Percentiles rank a stretch among this genome's conserved stretches.
Conservation (phyloP, 129 eudicot genomes). For the Flaveria robusta region DNA sequence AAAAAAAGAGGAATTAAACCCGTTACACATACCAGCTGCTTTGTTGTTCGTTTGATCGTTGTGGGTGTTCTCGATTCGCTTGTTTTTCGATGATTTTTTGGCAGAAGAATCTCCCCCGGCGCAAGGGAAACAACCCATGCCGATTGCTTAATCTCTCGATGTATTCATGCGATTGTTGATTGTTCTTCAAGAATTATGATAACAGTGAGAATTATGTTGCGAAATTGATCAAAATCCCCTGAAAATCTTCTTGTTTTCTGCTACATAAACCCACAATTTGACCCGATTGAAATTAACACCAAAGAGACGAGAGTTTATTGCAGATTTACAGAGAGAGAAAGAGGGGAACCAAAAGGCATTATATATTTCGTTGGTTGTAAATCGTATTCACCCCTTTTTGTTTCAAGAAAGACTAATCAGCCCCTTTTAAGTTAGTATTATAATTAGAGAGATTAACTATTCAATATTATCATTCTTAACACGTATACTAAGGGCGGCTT, state of each 20-base stretch:
- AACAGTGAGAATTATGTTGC: not conserved
- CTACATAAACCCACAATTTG: slow-evolving; percentile 26
- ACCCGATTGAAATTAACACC: slow-evolving; percentile 30
- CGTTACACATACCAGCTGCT: slow-evolving; percentile 40
- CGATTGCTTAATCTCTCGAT: slow-evolving; percentile 19
- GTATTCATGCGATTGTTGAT: slow-evolving; percentile 8
- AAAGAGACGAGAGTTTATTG: slow-evolving; percentile 37
- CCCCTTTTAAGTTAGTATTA: not conserved
- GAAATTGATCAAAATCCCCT: not conserved
- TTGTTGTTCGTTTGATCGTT: slow-evolving; percentile 38
- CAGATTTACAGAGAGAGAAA: slow-evolving; percentile 41
- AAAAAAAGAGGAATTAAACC: not conserved
- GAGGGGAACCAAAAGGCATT: slow-evolving; percentile 25
- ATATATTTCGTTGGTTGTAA: slow-evolving; percentile 15
- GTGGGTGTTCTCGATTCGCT: slow-evolving; percentile 29
- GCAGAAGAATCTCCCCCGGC: slow-evolving; percentile 58
- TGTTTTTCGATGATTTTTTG: slow-evolving; percentile 40
- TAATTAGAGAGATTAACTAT: too few species aligned
- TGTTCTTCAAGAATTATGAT: slow-evolving; percentile 13
- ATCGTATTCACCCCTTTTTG: slow-evolving; percentile 14
- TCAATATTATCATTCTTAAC: too few species aligned
- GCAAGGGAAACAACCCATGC: slow-evolving; percentile 64
- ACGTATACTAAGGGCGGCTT: too few species aligned
- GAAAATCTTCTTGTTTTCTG: slow-evolving; percentile 17
- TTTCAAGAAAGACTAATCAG: not conserved